phyloP scores from a whole-genome alignment of 768 basidiomycete genomes.

The Russula foetens region DNA sequence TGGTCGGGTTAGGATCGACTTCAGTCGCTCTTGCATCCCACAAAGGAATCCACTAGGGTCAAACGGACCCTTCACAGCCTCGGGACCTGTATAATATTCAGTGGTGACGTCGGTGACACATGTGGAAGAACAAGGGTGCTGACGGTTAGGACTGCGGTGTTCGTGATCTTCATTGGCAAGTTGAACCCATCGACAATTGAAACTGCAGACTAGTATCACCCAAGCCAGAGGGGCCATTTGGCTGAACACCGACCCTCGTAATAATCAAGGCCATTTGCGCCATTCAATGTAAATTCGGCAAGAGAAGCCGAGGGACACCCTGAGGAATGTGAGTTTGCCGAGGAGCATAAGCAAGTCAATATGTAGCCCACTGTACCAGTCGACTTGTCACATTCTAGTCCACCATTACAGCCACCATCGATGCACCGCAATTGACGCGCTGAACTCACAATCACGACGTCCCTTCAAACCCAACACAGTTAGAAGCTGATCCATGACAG shows the following conservation, averaged over 20 bases:
- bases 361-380: no score
- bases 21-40: conserved; percentile 40
- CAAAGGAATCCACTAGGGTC: conserved; percentile 30
- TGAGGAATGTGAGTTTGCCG: no score
- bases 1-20: conserved; percentile 27
- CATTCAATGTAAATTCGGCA: no score
- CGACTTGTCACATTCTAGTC: conserved; percentile 2
- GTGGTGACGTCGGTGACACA: not conserved
- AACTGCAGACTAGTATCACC: conserved; percentile 1
- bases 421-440: no score
- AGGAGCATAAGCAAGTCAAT: no score
- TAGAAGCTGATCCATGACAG: not conserved
- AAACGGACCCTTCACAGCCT: not conserved
- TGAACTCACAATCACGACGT: no score
- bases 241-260: no score
- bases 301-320: no score
- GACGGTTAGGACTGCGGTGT: conserved; percentile 28
- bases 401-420: no score
- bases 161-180: conserved; percentile 29
- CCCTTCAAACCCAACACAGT: no score
- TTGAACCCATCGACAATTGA: conserved; percentile 30
- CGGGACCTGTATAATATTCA: conserved; percentile 24
- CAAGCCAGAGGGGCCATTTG: not conserved
- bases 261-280: no score
- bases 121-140: not conserved